Percentiles rank a stretch among this genome's conserved stretches.
These are phyloP conservation scores for Candida tallmaniae DNA, from an alignment of 805 yeast species.

Conservation along the genomic window DNA sequence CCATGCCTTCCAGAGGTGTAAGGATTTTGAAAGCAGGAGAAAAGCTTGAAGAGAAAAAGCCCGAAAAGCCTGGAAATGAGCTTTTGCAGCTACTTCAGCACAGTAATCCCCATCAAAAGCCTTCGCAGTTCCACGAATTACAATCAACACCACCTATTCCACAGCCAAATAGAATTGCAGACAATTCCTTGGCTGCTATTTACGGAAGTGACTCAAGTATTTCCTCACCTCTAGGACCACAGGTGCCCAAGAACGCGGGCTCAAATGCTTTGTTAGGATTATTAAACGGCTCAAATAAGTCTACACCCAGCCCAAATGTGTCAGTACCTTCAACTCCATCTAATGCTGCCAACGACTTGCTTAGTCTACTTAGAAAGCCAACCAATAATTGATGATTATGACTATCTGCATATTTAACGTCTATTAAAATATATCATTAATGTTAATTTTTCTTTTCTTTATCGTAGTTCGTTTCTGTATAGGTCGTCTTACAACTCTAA, in stretches of 20 bases:
- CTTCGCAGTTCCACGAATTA: neutral
- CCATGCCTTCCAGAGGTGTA: constrained; percentile 6
- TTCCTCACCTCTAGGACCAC: neutral
- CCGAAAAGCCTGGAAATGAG: constrained; percentile 8
- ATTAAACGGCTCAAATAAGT: constrained; percentile 3
- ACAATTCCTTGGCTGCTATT: neutral
- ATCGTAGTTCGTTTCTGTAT: constrained; percentile 1
- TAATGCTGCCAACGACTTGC: constrained; percentile 18
- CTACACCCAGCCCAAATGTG: neutral
- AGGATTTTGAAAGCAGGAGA: constrained; percentile 28
- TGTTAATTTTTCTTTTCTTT: neutral
- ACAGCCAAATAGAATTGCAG: neutral
- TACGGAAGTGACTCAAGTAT: constrained; percentile 5
- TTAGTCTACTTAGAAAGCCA: constrained; percentile 18
- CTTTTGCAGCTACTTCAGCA: constrained; percentile 12
- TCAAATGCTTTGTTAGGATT: constrained; percentile 14
- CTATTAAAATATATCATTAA: constrained; percentile 2
- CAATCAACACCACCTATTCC: neutral
- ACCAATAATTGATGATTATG: neutral
- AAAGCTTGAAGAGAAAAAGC: constrained; percentile 9
- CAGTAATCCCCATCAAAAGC: neutral
- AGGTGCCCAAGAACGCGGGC: constrained; percentile 1
- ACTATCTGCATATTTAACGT: neutral
- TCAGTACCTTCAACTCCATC: constrained; percentile 2
- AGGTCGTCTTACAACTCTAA: constrained; percentile 1